phyloP scores from a whole-genome alignment of 2,329 filamentous ascomycete genomes.

The Penicillium sp. region DNA sequence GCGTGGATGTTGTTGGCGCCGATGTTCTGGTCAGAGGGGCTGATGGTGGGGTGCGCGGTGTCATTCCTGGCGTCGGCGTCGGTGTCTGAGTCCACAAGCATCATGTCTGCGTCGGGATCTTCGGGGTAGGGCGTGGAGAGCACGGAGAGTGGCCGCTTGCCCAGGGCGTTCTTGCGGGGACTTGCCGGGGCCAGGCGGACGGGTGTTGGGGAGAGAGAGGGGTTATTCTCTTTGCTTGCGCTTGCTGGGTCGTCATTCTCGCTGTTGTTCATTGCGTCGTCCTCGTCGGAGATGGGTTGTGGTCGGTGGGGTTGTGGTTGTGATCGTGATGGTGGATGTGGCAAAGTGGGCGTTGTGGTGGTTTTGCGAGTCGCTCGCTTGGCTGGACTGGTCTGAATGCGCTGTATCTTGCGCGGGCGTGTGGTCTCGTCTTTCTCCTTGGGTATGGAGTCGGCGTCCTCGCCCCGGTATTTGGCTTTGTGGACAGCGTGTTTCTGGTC shows the following conservation, averaged over 20 bases:
- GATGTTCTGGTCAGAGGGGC: constrained; percentile 43
- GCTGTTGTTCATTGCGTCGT: constrained; percentile 17
- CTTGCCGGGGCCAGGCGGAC: constrained; percentile 36
- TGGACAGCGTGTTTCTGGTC: constrained; percentile 45
- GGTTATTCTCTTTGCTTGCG: constrained; percentile 52
- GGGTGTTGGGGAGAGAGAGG: constrained; percentile 40
- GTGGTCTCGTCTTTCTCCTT: constrained; percentile 25
- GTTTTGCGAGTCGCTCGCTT: constrained; percentile 14
- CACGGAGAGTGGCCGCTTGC: constrained; percentile 46
- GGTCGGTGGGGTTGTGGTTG: constrained; percentile 1
- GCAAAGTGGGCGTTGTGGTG: constrained; percentile 2
- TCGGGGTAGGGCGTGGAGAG: constrained; percentile 32
- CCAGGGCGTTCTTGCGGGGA: constrained; percentile 35
- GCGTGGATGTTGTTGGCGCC: constrained; percentile 31
- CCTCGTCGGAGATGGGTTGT: constrained; percentile 10
- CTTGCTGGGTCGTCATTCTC: constrained; percentile 27
- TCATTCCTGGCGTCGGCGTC: constrained; percentile 17
- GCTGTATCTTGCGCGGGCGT: constrained; percentile 15
- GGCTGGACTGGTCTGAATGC: constrained; percentile 8
- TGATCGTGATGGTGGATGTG: constrained; percentile 1
- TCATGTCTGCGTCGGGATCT: constrained; percentile 35
- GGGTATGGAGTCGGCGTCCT: constrained; percentile 41
- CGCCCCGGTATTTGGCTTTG: constrained; percentile 56
- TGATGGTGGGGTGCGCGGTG: constrained; percentile 26
- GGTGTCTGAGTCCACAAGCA: constrained; percentile 29